Conservation (phyloP, 116 monocot species). For the Posidonia oceanica region DNA sequence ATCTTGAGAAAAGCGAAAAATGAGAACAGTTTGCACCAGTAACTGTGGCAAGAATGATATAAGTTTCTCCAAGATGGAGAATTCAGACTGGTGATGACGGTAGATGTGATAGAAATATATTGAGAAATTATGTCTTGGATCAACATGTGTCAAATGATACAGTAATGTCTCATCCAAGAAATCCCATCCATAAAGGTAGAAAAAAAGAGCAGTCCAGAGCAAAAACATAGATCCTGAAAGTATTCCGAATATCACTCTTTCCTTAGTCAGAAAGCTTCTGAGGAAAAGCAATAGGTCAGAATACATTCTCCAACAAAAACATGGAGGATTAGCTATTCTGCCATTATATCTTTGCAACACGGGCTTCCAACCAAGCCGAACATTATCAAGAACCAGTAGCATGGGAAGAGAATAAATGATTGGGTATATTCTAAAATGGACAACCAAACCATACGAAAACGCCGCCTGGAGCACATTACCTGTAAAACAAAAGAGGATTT, state of each 20-base stretch:
- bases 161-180: slow-evolving; percentile 84
- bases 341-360: slow-evolving; percentile 12
- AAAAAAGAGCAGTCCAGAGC: slow-evolving; percentile 54
- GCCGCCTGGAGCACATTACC: slow-evolving; percentile 72
- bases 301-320: not conserved
- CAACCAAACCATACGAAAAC: slow-evolving; percentile 90
- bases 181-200: slow-evolving; percentile 83
- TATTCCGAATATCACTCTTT: slow-evolving; percentile 67
- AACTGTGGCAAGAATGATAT: slow-evolving; percentile 73
- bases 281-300: slow-evolving; percentile 16
- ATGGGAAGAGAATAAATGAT: slow-evolving; percentile 85
- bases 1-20: slow-evolving; percentile 50
- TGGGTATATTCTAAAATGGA: slow-evolving; percentile 94
- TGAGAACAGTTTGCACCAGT: slow-evolving; percentile 59
- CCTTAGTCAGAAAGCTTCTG: slow-evolving; percentile 32
- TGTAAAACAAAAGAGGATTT: slow-evolving; percentile 17
- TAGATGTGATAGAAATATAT: slow-evolving; percentile 97
- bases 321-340: slow-evolving; percentile 6
- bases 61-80: slow-evolving; percentile 73
- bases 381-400: slow-evolving; percentile 33
- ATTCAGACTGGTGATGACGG: slow-evolving; percentile 70
- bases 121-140: slow-evolving; percentile 97
- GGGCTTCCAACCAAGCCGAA: slow-evolving; percentile 16
- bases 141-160: slow-evolving; percentile 88
- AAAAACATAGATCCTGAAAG: slow-evolving; percentile 72